Evolutionary conservation across 441 rosid species (phyloP), one percentile per base, ranked within the genome.

Genomic region (Adansonia grandidieri): DNA sequence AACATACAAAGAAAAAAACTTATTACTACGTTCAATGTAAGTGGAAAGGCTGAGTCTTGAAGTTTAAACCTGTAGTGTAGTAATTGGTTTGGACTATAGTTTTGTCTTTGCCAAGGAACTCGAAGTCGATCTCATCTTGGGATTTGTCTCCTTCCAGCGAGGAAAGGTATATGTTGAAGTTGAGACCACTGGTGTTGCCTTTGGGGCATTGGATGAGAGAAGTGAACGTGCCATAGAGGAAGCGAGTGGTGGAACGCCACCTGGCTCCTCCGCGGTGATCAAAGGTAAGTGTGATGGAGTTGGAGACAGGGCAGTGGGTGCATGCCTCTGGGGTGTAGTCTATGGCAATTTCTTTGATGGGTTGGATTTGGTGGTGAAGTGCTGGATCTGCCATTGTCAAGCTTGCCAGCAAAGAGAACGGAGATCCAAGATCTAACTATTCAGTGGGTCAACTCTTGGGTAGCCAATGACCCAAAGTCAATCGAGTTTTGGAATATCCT

Each of bases 81-180:
- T 79, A 85, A 61, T 89, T 89, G 73, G 91, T 89, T 76, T 88
- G 90, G 10, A 87, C 80, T 10, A 81, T 77, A 72, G 85, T 83
- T 74, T 71, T 84, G 82, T 88, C 88, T 70, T 88, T 89, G 81
- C 91, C 89, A 0, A 89, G 80, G 85, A 89, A 89, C 80, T 88
- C 93, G 69, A 89, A 88, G 82, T 89, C 93, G 79, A 89, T 89
- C 87, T 83, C 91, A 76, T 88, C 91, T 51, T 88, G 91, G 71
- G 91, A 85, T 79, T 84, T 86, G 79, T 89, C 87, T 13, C 91
- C 91, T 17, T 89, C 93, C 19, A 88, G 86, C 19, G 91, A 88
- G 10, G 88, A 88, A 51, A 88, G 90, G 71, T 89, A 88, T 40
- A 88, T 73, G 86, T 87, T 88, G 90, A 89, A 85, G 82, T 85